These are phyloP conservation scores for Aristolochia fimbriata DNA, from an alignment of 164 flowering plant species.

Conservation along the genomic window DNA sequence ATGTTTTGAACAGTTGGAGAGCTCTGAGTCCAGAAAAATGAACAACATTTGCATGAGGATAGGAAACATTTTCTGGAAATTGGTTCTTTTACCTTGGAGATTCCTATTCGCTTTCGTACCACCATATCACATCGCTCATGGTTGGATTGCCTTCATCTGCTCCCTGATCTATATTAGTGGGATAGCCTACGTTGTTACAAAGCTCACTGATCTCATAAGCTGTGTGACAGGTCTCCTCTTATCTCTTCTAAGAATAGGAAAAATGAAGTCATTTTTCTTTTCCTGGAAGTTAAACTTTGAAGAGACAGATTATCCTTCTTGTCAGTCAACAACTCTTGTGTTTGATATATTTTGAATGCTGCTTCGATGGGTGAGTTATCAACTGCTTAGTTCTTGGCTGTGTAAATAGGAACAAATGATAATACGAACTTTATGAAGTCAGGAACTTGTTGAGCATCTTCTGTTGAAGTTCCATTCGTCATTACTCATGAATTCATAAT, in stretches of 20 bases:
- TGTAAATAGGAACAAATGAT: no score
- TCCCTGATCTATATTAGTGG: constrained; percentile 80
- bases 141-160: constrained; percentile 84
- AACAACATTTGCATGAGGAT: constrained; percentile 23
- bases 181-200: constrained; percentile 65
- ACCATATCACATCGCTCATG: constrained; percentile 76
- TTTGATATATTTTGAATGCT: no score
- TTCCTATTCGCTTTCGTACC: constrained; percentile 77
- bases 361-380: no score
- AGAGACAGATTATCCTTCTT: constrained; percentile 1
- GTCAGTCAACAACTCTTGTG: neutral
- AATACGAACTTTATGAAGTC: no score
- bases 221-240: constrained; percentile 67
- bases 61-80: constrained; percentile 49
- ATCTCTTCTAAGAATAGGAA: no score
- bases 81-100: constrained; percentile 69
- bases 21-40: constrained; percentile 37
- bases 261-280: no score
- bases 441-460: no score
- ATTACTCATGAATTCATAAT: no score
- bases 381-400: no score
- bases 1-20: constrained; percentile 47
- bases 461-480: no score
- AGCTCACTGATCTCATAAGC: constrained; percentile 77
- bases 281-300: neutral